Base-by-base conservation (phyloP, 2,329 filamentous ascomycete genomes). In the Xylariaceae sp. region DNA sequence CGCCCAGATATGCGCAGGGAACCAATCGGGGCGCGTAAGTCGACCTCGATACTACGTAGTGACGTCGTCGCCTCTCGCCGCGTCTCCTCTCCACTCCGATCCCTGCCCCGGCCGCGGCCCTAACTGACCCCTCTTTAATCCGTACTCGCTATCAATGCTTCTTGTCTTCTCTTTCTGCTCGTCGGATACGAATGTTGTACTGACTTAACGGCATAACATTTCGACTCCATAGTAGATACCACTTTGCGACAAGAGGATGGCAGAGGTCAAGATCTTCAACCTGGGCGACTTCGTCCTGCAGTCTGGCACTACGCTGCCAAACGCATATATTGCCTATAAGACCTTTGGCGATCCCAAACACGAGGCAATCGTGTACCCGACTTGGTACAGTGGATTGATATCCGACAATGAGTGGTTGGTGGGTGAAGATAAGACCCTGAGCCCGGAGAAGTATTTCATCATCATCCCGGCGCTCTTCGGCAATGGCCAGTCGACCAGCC, bases 401-500 rank as follows among this genome's bases (percentile, higher is more conserved):
- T 76, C 79, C 2, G 86, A 89, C 67, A 92, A 92, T 61, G 79
- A 88, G 70, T 92, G 89, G 89, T 80, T 92, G 9, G 80, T 90
- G 48, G 87, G 87, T 10, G 72, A 80, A 4, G 80, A 84, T 65
- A 89, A 84, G 70, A 81, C 85, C 0, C 77, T 92, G 49, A 81
- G 81, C 62, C 88, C 88, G 0, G 55, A 55, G 37, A 58, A 61
- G 30, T 68, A 68, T 50, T 88, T 83, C 73, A 88, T 89, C 60
- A 81, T 90, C 66, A 82, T 89, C 62, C 79, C 84, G 0, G 87
- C 86, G 0, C 76, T 89, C 2, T 88, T 89, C 65, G 87, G 87
- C 4, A 89, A 89, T 64, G 81, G 84, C 2, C 80, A 89, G 68
- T 88, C 85, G 1, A 84, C 80, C 0, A 88, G 85, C 0, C 87